phyloP scores from a whole-genome alignment of 345 rosid genomes.

The Anacardium occidentale region DNA sequence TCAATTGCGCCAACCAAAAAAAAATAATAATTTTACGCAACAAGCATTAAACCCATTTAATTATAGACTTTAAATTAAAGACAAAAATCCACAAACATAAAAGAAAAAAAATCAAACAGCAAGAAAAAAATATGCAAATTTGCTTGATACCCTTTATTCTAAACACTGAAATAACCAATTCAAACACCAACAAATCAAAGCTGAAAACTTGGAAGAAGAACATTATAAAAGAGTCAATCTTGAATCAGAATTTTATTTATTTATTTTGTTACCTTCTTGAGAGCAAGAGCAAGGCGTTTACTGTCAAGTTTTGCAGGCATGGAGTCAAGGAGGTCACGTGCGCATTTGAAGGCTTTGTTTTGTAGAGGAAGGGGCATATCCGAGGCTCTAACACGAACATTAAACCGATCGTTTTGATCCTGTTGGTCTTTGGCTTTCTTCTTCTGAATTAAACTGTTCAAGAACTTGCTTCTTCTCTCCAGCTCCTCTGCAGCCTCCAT shows the following conservation, averaged over 20 bases:
- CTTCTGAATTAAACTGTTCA: slow-evolving; percentile 85
- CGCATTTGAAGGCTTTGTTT: slow-evolving; percentile 65
- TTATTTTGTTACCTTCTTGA: slow-evolving; percentile 61
- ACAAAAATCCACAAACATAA: not conserved
- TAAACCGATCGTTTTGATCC: slow-evolving; percentile 48
- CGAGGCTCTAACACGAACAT: slow-evolving; percentile 76
- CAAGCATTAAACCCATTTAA: not conserved
- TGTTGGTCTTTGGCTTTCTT: slow-evolving; percentile 75
- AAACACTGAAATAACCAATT: not conserved
- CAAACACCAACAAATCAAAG: not conserved
- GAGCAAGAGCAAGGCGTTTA: slow-evolving; percentile 87
- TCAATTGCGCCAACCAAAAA: not conserved
- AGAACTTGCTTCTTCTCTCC: slow-evolving; percentile 88
- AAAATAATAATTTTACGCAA: not conserved
- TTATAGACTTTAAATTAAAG: not conserved
- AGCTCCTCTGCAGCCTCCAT: slow-evolving; percentile 91
- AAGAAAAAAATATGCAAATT: not conserved
- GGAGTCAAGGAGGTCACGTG: slow-evolving; percentile 78
- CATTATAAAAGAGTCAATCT: no score
- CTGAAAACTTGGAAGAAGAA: not conserved
- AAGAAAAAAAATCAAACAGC: not conserved
- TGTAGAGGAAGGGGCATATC: slow-evolving; percentile 79
- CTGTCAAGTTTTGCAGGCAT: slow-evolving; percentile 78
- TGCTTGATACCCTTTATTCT: not conserved
- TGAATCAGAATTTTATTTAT: no score